Base-by-base conservation (phyloP, 345 rosid genomes). In the Tarenaya hassleriana region DNA sequence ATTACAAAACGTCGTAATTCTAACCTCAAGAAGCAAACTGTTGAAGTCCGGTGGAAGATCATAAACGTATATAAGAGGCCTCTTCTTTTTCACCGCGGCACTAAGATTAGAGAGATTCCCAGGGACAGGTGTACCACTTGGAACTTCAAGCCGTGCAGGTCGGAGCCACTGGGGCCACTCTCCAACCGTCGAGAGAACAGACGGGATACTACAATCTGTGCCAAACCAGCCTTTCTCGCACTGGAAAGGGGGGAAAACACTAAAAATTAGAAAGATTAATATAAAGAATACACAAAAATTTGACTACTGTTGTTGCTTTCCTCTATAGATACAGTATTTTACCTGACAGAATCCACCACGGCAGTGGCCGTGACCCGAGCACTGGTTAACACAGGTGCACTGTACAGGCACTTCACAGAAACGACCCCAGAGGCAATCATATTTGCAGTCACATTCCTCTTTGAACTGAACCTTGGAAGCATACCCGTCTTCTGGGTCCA, bases 291-390 rank as follows among this genome's bases (percentile, higher is more conserved):
- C 50, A 21, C 39, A 40, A 50, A 45, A 47, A 46, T 13, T 20
- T 19, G 51, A 15, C 31, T 50, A 45, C 29, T 24, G 29, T 5
- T 24, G 5, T 2, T 24, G 45, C n/a, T 49, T 54, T 8, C 34
- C 21, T 41, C 12, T 14, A 29, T 58, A 48, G 16, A 7, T 40
- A 20, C 5, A 1, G 12, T 34, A 27, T 34, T 34, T 40, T 70
- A 87, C 98, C 96, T 88, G 78, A 67, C 98, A 91, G 72, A 77
- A 91, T 63, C 98, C 98, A 64, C 96, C 94, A 50, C 86, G 81
- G 69, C 96, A 91, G 68, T 78, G 69, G 5, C 98, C 95, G 64
- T 75, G 83, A 58, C 84, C 75, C 67, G 95, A 82, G 75, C 96
- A 91, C 71, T 87, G 98, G 68, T 87, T 87, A 59, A 87, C 72